Percentiles rank a stretch among this genome's conserved stretches.
Evolutionary conservation across 2,329 filamentous ascomycete species (phyloP).

Genomic region (Sporothrix variecibatus): DNA sequence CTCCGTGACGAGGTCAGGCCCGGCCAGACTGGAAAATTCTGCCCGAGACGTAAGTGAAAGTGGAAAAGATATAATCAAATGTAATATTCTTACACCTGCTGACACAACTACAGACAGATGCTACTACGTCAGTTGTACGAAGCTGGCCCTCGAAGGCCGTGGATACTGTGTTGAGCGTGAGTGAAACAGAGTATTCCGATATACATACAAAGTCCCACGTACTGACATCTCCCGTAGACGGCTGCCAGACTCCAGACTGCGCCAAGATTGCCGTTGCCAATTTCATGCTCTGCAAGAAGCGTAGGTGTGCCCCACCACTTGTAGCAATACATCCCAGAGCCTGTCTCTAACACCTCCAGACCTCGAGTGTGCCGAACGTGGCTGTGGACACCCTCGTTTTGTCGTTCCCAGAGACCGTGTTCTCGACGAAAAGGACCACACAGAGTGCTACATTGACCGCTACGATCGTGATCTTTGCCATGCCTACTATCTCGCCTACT

Average conservation of each 20-base stretch:
- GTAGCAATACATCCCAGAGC: neutral
- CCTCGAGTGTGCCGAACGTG: constrained; percentile 18
- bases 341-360: constrained; percentile 12
- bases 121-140: constrained; percentile 23
- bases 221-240: constrained; percentile 15
- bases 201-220: neutral
- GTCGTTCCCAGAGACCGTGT: neutral
- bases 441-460: constrained; percentile 23
- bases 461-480: constrained; percentile 24
- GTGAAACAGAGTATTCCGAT: neutral
- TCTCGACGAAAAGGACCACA: constrained; percentile 14
- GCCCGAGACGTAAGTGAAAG: constrained; percentile 18
- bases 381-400: constrained; percentile 8
- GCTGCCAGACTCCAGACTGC: constrained; percentile 18
- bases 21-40: neutral
- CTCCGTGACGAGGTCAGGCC: constrained; percentile 12
- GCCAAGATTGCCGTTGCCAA: neutral
- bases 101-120: constrained; percentile 19
- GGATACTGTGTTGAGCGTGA: constrained; percentile 24
- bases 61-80: neutral
- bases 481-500: constrained; percentile 26
- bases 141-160: neutral
- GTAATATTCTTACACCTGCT: neutral
- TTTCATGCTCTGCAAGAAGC: constrained; percentile 27
- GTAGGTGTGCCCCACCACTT: neutral